A percentile compares a stretch with the other conserved stretches of the same genome.
Evolutionary conservation across 805 yeast genomes (phyloP).

Genomic region (Cyberlindnera americana): DNA sequence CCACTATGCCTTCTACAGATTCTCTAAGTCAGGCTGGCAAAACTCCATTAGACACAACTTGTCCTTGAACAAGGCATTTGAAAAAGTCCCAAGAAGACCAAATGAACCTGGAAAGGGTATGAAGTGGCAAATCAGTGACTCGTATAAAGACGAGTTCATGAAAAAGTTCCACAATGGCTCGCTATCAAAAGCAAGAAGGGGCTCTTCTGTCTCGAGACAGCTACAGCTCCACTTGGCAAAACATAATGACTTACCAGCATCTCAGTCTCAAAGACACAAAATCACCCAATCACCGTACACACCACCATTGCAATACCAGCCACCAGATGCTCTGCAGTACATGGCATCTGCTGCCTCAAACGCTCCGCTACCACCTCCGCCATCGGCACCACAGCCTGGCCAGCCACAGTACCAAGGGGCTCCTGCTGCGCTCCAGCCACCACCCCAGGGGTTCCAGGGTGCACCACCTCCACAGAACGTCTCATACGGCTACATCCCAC

Average conservation of each 20-base stretch:
- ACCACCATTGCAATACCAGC: constrained; percentile 35
- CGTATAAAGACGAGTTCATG: constrained; percentile 79
- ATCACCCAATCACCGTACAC: constrained; percentile 25
- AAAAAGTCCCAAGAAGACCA: constrained; percentile 91
- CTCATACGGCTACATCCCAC: constrained; percentile 10
- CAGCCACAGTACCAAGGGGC: background rate
- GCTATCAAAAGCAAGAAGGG: constrained; percentile 69
- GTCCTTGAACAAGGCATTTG: constrained; percentile 94
- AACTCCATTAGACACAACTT: constrained; percentile 94
- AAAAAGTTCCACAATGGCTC: constrained; percentile 76
- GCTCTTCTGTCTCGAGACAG: constrained; percentile 77
- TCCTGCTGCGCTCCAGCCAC: too few species aligned
- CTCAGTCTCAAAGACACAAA: constrained; percentile 32
- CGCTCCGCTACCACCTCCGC: background rate
- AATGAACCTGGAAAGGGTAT: constrained; percentile 98
- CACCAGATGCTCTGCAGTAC: constrained; percentile 23
- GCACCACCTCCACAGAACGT: constrained; percentile 1
- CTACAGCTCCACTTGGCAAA: constrained; percentile 65
- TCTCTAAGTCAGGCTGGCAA: constrained; percentile 96
- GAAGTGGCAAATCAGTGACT: constrained; percentile 95
- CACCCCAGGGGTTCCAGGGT: background rate
- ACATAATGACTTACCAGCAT: constrained; percentile 38
- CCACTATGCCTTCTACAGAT: constrained; percentile 88
- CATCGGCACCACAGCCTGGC: too few species aligned
- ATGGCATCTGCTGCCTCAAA: constrained; percentile 16